A percentile compares a stretch with the other conserved stretches of the same genome.
These are phyloP conservation scores for Bruguiera gymnorhiza DNA, from an alignment of 345 rosid species.

Conservation along the genomic window DNA sequence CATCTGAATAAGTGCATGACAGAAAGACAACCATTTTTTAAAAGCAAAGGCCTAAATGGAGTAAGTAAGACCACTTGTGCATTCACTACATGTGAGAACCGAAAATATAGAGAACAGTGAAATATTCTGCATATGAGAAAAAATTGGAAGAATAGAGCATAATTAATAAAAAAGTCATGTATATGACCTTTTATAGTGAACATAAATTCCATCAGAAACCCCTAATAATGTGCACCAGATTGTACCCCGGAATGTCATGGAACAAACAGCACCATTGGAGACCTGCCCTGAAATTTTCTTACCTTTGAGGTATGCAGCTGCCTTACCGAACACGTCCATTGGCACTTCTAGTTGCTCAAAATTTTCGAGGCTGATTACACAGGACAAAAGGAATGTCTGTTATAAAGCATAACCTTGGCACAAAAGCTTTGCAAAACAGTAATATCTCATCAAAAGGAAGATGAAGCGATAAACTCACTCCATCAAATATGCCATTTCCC, in stretches of 20 bases:
- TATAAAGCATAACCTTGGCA: not conserved
- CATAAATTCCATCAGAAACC: not conserved
- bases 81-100: too few relatives aligned
- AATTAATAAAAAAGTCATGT: too few relatives aligned
- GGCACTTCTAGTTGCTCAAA: slow-evolving; percentile 90
- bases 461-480: slow-evolving; percentile 55
- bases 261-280: not conserved
- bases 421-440: not conserved
- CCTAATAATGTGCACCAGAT: not conserved
- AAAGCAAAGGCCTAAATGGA: too few relatives aligned
- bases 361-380: slow-evolving; percentile 54
- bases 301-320: slow-evolving; percentile 77
- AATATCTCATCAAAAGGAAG: not conserved
- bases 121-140: too few relatives aligned
- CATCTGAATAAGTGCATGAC: too few relatives aligned
- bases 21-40: too few relatives aligned
- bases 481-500: slow-evolving; percentile 59
- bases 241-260: not conserved
- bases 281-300: slow-evolving; percentile 13
- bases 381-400: not conserved
- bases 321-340: slow-evolving; percentile 66
- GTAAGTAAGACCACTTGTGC: too few relatives aligned
- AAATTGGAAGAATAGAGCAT: too few relatives aligned
- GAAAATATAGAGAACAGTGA: too few relatives aligned
- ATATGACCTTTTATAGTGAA: too few relatives aligned